phyloP scores from a whole-genome alignment of 2,329 filamentous ascomycete species.

The Apiospora pterosperma region DNA sequence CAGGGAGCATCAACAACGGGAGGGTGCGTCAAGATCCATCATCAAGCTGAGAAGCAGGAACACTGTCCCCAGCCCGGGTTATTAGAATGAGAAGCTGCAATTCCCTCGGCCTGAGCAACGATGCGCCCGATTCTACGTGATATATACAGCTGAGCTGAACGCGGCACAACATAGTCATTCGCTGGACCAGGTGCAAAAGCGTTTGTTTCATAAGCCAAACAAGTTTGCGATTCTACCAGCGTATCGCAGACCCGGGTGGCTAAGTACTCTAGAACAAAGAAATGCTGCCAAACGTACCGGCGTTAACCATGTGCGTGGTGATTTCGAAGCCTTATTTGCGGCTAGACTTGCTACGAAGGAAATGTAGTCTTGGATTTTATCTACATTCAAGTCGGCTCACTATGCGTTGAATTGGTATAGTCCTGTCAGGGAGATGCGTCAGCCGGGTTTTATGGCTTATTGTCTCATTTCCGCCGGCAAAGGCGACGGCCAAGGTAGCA shows the following conservation, averaged over 20 bases:
- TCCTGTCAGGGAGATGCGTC: too few species aligned
- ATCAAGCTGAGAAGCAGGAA: neutral
- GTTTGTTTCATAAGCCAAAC: neutral
- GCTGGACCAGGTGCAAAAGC: neutral
- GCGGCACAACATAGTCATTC: neutral
- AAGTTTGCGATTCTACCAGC: neutral
- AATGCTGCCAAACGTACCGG: too few species aligned
- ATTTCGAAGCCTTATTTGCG: too few species aligned
- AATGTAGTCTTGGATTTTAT: too few species aligned
- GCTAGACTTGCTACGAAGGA: too few species aligned
- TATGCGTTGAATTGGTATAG: too few species aligned
- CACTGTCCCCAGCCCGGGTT: neutral
- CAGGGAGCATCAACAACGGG: neutral
- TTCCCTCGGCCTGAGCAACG: neutral
- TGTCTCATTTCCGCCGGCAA: too few species aligned
- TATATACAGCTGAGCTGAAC: neutral
- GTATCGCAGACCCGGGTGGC: neutral
- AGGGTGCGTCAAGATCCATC: neutral
- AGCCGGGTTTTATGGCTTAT: neutral
- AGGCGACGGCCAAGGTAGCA: neutral
- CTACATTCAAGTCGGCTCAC: too few species aligned
- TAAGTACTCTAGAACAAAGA: too few species aligned
- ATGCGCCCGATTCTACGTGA: too few species aligned
- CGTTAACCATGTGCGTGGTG: too few species aligned
- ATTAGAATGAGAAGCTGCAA: neutral